Base-by-base conservation (phyloP, 202 grass and related monocot genomes). In the Setaria italica region DNA sequence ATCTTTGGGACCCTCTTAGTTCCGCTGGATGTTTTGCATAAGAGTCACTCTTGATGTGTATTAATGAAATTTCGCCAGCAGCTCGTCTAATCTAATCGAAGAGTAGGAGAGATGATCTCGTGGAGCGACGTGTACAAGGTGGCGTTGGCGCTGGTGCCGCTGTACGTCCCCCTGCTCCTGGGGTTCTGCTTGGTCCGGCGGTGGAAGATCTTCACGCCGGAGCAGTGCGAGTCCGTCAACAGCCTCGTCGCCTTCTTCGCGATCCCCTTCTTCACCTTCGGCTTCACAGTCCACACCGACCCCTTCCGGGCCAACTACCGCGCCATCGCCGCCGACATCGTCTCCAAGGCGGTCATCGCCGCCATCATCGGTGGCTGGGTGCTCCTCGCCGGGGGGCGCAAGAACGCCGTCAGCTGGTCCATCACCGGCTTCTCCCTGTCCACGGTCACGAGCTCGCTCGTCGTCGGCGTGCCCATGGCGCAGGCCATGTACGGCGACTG, bases 141-240 rank as follows among this genome's bases (percentile, higher is more conserved):
- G 72, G 78, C 92, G 25, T 79, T 89, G 11, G 97, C 91, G 37
- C 91, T 87, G 53, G 90, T 84, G 25, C 97, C 97, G 58, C 90
- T 96, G 4, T 99, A 99, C 90, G 87, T 99, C 70, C 93, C 93
- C 0, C 79, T 99, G n/a, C 84, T 91, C 76, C 82, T 99, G 6
- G 93, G 89, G 0, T 99, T 94, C 67, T 91, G 92, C 1, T 99
- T 93, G 0, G 90, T 99, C 42, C 79, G 86, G 68, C 96, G 97
- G 97, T 96, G 93, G 97, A 79, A 82, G 20, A 95, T 99, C 71
- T 96, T 99, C 81, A 90, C 88, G 6, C 56, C 62, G 4, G 91
- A 93, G 89, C 93, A 96, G 85, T 99, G 96, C 82, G 93, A 94
- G 67, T 90, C 90, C 74, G 91, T 99, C 82, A 99, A 99, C 90